Base-by-base conservation (phyloP, 495 filamentous ascomycete species). In the Lasiosphaeris hirsuta region DNA sequence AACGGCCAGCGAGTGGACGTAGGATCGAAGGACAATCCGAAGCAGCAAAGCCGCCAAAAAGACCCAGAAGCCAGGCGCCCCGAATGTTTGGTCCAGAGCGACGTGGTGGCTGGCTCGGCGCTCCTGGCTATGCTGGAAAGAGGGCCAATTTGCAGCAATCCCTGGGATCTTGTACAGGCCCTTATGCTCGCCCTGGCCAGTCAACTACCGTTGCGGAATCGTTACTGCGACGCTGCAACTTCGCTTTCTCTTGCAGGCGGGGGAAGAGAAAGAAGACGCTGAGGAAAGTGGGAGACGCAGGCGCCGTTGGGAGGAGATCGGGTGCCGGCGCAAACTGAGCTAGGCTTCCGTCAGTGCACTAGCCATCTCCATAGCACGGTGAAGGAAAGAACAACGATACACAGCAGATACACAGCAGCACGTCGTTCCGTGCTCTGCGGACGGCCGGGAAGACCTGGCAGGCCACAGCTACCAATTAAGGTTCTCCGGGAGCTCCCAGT, bases 181-280 rank as follows among this genome's bases (percentile, higher is more conserved):
- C 8, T 18, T 54, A 58, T 47, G 47, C 47, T 58, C 51, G 36
- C 50, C 18, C 50, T 43, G 50, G 57, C 44, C 50, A 34, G 6
- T 42, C 43, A 48, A 52, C 45, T 57, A 40, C 55, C 55, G 55
- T 57, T 51, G 15, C 36, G 6, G 57, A 38, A 42, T 36, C 57
- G 23, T 43, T 37, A 43, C 38, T 62, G 49, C 54, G 37, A 62
- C 54, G 49, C 54, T 62, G 59, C 53, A 56, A 56, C 58, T 61
- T 56, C 47, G 57, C 56, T 56, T 61, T 61, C 7, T 33, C 39
- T 33, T 13, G n/a, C 43, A 10, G 13, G n/a, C 18, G 18, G 38
- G 46, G 40, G 34, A 50, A 38, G 42, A 33, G 50, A 40, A 42
- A n/a, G 17, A 13, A 8, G 41, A 41, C 13, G 41, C 11, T n/a